Evolutionary conservation across 768 basidiomycete genomes (phyloP).

Genomic region (Hypholoma fasciculare): DNA sequence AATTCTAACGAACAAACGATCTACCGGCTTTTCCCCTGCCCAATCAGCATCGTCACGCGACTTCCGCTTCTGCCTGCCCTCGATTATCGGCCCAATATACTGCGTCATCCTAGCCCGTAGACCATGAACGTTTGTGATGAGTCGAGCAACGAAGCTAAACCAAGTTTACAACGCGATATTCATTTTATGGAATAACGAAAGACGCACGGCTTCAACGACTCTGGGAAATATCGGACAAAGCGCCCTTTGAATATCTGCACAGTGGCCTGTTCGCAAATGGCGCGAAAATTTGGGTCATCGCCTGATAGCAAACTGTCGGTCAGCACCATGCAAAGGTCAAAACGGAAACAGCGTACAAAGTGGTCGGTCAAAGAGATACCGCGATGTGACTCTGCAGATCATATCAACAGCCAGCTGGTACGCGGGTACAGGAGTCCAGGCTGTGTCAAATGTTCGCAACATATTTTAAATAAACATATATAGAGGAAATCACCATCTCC

Average conservation of each 20-base stretch:
- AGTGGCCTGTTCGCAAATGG: not conserved
- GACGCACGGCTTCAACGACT: not conserved
- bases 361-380: not conserved
- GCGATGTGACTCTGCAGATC: not conserved
- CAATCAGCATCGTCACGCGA: not conserved
- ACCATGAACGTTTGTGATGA: slow-evolving; percentile 12
- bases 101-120: not conserved
- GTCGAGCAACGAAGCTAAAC: slow-evolving; percentile 4
- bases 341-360: not conserved
- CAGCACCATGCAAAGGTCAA: not conserved
- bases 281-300: not conserved
- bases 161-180: not conserved
- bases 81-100: not conserved
- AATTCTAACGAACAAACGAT: not conserved
- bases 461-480: not conserved
- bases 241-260: not conserved
- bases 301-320: not conserved
- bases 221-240: not conserved
- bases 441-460: not conserved
- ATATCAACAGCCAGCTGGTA: not conserved
- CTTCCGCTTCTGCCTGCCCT: not conserved
- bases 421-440: not conserved
- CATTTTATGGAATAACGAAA: not conserved
- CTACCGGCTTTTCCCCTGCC: not conserved
- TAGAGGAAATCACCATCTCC: not conserved